Conservation (phyloP, 2,329 filamentous ascomycete species). For the Aspergillus brunneoviolaceus region DNA sequence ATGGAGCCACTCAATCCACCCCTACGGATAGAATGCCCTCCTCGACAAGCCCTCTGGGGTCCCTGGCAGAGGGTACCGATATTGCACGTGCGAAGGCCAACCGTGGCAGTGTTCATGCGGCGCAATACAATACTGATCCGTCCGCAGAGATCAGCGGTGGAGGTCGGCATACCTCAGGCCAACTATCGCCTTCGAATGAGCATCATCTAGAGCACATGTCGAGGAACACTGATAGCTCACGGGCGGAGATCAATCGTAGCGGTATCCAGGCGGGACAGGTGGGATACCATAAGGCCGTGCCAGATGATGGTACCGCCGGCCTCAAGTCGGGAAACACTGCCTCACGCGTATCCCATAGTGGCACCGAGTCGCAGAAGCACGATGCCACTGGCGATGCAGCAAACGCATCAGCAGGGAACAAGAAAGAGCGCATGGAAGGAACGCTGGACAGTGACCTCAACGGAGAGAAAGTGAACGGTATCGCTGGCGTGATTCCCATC, state of each 20-base stretch:
- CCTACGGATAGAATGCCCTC: neutral
- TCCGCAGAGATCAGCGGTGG: neutral
- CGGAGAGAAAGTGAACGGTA: constrained; percentile 2
- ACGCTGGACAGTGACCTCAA: neutral
- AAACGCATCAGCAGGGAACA: neutral
- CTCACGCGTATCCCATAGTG: neutral
- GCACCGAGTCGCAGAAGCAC: neutral
- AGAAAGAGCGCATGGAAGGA: neutral
- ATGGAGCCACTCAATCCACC: neutral
- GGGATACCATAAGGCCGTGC: neutral
- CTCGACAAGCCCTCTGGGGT: neutral
- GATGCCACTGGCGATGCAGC: neutral
- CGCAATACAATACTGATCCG: neutral
- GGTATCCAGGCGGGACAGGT: neutral
- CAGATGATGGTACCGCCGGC: neutral
- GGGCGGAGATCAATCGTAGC: neutral
- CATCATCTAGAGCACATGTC: neutral
- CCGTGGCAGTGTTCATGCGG: neutral
- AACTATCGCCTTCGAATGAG: neutral
- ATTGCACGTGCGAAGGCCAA: neutral
- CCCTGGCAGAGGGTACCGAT: neutral
- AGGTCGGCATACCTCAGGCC: neutral
- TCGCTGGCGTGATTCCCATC: constrained; percentile 2
- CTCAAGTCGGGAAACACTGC: neutral
- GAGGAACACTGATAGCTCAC: neutral